These are phyloP conservation scores for Cladosporium oxysporum DNA, from an alignment of 2,329 filamentous ascomycete genomes.

Conservation along the genomic window DNA sequence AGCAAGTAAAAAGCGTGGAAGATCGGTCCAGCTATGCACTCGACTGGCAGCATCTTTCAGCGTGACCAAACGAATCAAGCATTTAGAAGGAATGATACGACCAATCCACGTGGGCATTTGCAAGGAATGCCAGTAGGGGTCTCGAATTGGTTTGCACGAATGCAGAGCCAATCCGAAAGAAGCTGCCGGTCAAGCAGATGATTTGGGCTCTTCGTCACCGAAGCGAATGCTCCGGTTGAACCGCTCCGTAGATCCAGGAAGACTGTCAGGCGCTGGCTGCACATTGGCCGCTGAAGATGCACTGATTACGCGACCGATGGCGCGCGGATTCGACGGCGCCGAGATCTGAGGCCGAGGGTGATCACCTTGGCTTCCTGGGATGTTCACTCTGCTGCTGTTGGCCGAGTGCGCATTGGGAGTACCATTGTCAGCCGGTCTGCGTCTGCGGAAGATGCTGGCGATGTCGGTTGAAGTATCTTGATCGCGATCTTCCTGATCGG, in stretches of 20 bases:
- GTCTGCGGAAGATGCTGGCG: slow-evolving; percentile 14
- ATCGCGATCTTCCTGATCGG: slow-evolving; percentile 20
- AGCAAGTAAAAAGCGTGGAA: background rate
- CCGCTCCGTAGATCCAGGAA: background rate
- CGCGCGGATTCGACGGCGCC: background rate
- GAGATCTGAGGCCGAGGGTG: background rate
- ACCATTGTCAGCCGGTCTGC: slow-evolving; percentile 13
- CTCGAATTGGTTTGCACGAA: background rate
- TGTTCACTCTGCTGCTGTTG: background rate
- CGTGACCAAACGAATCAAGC: background rate
- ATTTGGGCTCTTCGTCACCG: slow-evolving; percentile 28
- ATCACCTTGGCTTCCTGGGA: background rate
- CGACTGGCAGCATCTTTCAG: background rate
- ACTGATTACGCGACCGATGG: slow-evolving; percentile 5
- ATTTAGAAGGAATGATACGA: background rate
- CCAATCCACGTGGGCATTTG: too few species aligned
- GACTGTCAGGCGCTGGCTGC: background rate
- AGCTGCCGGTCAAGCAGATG: background rate
- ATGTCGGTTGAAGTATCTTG: background rate
- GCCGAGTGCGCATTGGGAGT: background rate
- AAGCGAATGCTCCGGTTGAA: slow-evolving; percentile 37
- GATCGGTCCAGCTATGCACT: background rate
- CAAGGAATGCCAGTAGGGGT: background rate
- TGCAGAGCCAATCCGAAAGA: background rate
- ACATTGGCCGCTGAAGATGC: too few species aligned